Evolutionary conservation across 192 early-diverging fungal genomes (phyloP), one percentile per base, ranked within the genome.

Genomic region (Entomortierella lignicola): DNA sequence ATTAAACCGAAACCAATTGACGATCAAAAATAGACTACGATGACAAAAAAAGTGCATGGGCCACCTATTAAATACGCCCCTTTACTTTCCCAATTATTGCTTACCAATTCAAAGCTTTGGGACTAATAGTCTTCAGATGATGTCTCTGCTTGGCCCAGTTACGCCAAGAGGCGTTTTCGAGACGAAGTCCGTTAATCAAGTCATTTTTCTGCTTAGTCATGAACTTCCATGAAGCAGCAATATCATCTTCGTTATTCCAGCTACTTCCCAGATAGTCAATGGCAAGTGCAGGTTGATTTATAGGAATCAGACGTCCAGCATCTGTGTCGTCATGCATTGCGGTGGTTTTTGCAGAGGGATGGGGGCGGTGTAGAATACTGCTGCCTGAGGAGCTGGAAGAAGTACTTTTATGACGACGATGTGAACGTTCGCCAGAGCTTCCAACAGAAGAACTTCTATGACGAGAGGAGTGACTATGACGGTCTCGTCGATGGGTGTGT

Each of bases 131-230:
- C 54, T 81, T 83, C 27, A 91, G 63, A 27, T 85, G 64, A 58
- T 86, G 83, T 30, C 83, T 75, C 61, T 87, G 82, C 66, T 91
- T 91, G n/a, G 87, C 84, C 89, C 89, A 91, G 43, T 86, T 89
- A n/a, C 89, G 81, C 89, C 89, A 91, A 8, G 88, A 89, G 2
- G 89, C 89, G 56, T 91, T 91, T 48, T 91, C 89, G 6, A 91
- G 65, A 6, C 89, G 85, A 25, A 87, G 68, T 6, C 89, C 89
- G 44, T 91, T 88, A 18, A 86, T 82, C 44, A 89, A 52, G 12
- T 84, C 82, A 30, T 86, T 81, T 51, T 91, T 91, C 63, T 89
- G 85, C 57, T 88, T 88, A 11, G 89, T 89, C 84, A 91, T 87
- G 8, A 82, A 80, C 66, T 84, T 80, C 89, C 89, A 91, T 4